A percentile compares a stretch with the other conserved stretches of the same genome.
phyloP scores from a whole-genome alignment of 768 basidiomycete genomes.

The Tricholoma hemisulphureum region DNA sequence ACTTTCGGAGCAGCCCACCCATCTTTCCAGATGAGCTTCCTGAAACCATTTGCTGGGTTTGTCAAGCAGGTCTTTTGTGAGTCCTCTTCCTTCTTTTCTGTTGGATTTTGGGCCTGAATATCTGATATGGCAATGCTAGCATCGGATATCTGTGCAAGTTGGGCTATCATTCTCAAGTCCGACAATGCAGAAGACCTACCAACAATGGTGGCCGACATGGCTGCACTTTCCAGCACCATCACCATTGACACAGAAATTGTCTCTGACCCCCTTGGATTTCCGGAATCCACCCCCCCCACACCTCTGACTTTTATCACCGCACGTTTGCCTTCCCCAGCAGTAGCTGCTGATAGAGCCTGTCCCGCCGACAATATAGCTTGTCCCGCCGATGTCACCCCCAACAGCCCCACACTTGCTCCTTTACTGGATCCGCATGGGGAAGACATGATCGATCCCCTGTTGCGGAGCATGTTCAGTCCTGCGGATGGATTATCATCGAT shows the following conservation, averaged over 20 bases:
- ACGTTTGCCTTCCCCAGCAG: neutral
- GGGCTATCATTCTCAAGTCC: neutral
- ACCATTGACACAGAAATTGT: neutral
- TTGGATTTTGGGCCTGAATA: neutral
- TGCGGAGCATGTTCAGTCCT: neutral
- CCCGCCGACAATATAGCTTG: neutral
- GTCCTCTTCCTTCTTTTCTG: neutral
- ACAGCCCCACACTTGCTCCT: too few species aligned
- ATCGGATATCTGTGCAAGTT: neutral
- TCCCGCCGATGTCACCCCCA: neutral
- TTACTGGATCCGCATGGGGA: neutral
- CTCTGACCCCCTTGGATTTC: neutral
- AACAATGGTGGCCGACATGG: neutral
- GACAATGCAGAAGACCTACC: neutral
- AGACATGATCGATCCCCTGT: neutral
- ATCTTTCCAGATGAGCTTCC: neutral
- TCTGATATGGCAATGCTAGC: neutral
- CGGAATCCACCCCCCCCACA: neutral
- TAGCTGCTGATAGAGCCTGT: neutral
- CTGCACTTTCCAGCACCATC: neutral
- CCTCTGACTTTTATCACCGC: neutral
- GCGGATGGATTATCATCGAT: neutral
- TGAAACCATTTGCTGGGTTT: neutral
- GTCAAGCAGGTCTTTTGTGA: neutral
- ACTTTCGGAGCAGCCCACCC: slow-evolving; percentile 1